Evolutionary conservation across 2,329 filamentous ascomycete genomes (phyloP).

Genomic region (Colletotrichum somersetense): DNA sequence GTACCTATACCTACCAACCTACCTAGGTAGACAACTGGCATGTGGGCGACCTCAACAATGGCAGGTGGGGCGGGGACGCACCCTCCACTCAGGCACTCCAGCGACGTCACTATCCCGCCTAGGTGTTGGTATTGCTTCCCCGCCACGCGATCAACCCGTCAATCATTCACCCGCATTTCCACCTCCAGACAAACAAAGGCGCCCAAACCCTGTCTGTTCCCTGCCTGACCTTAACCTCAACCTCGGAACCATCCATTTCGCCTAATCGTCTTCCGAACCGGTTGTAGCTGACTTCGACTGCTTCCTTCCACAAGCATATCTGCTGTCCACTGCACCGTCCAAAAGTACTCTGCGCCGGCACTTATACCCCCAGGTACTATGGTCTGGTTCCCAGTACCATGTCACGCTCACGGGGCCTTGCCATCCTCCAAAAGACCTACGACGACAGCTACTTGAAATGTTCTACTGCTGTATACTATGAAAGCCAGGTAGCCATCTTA

Average conservation of each 20-base stretch:
- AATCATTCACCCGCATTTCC: constrained; percentile 12
- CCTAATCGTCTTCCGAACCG: not conserved
- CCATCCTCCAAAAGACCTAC: constrained; percentile 94
- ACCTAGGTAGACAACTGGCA: not conserved
- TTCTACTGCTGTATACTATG: constrained; percentile 96
- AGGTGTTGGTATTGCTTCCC: not conserved
- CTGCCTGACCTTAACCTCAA: constrained; percentile 16
- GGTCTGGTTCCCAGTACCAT: constrained; percentile 52
- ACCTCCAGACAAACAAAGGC: constrained; percentile 17
- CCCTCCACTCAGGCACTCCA: constrained; percentile 15
- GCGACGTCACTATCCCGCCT: constrained; percentile 33
- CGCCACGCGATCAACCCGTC: constrained; percentile 1
- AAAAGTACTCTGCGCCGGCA: constrained; percentile 4
- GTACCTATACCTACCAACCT: no score
- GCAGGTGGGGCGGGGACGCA: not conserved
- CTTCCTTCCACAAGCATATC: not conserved
- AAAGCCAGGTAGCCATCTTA: constrained; percentile 78
- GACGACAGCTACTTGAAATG: constrained; percentile 96
- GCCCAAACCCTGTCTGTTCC: not conserved
- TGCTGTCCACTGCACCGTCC: not conserved
- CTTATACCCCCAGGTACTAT: constrained; percentile 19
- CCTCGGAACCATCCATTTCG: not conserved
- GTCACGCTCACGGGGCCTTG: constrained; percentile 68
- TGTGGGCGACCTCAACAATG: not conserved
- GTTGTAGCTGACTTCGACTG: not conserved